Conservation (phyloP, 2,329 filamentous ascomycete genomes). For the Claviceps sp. region DNA sequence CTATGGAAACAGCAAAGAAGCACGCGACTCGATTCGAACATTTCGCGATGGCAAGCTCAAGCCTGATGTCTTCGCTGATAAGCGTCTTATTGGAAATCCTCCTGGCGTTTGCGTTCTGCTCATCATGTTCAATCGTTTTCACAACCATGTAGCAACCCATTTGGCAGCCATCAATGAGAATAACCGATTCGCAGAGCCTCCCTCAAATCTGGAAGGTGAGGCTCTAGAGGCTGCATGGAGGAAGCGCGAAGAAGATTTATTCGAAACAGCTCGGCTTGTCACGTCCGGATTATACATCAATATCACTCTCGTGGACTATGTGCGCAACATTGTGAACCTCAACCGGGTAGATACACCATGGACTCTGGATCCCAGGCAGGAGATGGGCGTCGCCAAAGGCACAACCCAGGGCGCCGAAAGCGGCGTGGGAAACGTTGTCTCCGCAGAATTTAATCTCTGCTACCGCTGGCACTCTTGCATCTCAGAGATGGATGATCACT, state of each 20-base stretch:
- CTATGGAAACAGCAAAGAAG: conserved; percentile 54
- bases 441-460: conserved; percentile 78
- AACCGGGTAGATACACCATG: conserved; percentile 53
- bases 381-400: conserved; percentile 43
- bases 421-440: conserved; percentile 71
- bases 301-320: conserved; percentile 65
- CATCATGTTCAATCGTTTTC: conserved; percentile 73
- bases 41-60: conserved; percentile 61
- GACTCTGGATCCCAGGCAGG: conserved; percentile 65
- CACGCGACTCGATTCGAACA: conserved; percentile 54
- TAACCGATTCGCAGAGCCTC: conserved; percentile 59
- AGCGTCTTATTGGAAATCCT: conserved; percentile 55
- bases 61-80: conserved; percentile 58
- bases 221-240: conserved; percentile 40
- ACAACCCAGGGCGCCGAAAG: conserved; percentile 47
- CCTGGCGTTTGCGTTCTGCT: conserved; percentile 58
- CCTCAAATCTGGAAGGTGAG: conserved; percentile 33
- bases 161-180: conserved; percentile 78
- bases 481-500: conserved; percentile 56
- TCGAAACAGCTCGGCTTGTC: conserved; percentile 65
- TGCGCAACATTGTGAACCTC: conserved; percentile 59
- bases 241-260: conserved; percentile 64
- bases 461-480: conserved; percentile 83
- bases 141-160: conserved; percentile 73
- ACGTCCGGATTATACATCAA: conserved; percentile 67